Evolutionary conservation across 2,329 filamentous ascomycete genomes (phyloP), one percentile per base, ranked within the genome.

Genomic region (Mollisiaceae sp.): DNA sequence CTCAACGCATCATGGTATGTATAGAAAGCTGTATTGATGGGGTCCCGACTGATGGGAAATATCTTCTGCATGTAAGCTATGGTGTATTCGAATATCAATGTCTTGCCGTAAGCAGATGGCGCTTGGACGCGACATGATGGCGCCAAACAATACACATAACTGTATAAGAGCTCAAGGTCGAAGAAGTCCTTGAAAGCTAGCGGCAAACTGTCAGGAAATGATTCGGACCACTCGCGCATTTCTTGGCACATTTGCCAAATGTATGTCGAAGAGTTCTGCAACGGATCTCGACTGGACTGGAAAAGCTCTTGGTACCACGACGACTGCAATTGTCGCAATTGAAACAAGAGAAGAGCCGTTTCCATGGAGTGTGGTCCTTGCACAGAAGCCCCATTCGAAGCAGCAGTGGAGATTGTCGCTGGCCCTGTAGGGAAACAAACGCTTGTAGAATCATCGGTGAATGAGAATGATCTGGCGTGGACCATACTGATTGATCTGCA

Each of bases 301-400:
- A 95, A 95, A 2, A 97, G 86, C 24, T 90, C 87, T 74, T 96
- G 93, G 73, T 98, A 98, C 87, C 93, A 97, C 59, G 85, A 85
- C 0, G 95, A 98, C 76, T 98, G 91, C 8, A 92, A 86, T 65
- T 90, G 86, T n/a, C 94, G 90, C 9, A 98, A 86, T 72, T 90
- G 89, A 75, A 97, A 94, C 1, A 97, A 80, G 20, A 93, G 85
- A 12, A 93, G 82, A 0, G 93, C 93, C 5, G 91, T 86, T 63
- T 91, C 88, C 39, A 90, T 85, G 0, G 77, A 84, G 72, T 79
- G 83, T 70, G 76, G 84, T 65, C 75, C 81, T 72, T 75, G 74
- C 50, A 36, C 8, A n/a, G 54, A 18, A 18, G 56, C 39, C 82
- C 63, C 59, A 20, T 78, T 70, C 56, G 75, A 62, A 41, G 77